Percentiles rank a stretch among this genome's conserved stretches.
Conservation (phyloP, 2,329 filamentous ascomycete species). For the Colletotrichum zoysiae region DNA sequence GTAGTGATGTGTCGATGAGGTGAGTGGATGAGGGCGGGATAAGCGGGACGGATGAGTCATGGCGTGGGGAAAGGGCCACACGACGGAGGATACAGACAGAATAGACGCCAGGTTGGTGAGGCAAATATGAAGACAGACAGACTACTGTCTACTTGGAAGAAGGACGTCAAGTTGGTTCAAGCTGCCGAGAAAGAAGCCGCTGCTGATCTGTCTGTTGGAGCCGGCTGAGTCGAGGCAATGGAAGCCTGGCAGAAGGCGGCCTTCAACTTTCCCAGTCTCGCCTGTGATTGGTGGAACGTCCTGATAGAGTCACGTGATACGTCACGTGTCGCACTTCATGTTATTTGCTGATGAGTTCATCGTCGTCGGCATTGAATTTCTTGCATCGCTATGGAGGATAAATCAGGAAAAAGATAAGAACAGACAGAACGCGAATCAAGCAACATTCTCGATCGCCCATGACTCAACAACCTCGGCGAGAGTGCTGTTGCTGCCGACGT, state of each 20-base stretch:
- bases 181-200: too few species aligned
- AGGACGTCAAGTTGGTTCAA: not conserved
- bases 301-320: not conserved
- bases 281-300: not conserved
- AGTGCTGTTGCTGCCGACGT: constrained; percentile 64
- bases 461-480: constrained; percentile 58
- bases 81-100: not conserved
- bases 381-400: constrained; percentile 5
- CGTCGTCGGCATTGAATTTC: constrained; percentile 8
- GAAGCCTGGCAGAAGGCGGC: not conserved
- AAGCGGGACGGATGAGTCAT: constrained; percentile 16
- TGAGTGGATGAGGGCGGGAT: not conserved
- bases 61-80: not conserved
- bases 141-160: too few species aligned
- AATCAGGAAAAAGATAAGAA: not conserved
- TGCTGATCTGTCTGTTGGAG: not conserved
- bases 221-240: not conserved
- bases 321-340: too few species aligned
- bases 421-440: not conserved
- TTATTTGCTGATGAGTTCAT: not conserved
- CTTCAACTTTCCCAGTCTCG: not conserved
- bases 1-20: not conserved
- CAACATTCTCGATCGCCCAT: constrained; percentile 36
- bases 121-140: not conserved
- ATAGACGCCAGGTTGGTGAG: not conserved